Evolutionary conservation across 164 flowering plant genomes (phyloP).

Genomic region (Liquidambar formosana): DNA sequence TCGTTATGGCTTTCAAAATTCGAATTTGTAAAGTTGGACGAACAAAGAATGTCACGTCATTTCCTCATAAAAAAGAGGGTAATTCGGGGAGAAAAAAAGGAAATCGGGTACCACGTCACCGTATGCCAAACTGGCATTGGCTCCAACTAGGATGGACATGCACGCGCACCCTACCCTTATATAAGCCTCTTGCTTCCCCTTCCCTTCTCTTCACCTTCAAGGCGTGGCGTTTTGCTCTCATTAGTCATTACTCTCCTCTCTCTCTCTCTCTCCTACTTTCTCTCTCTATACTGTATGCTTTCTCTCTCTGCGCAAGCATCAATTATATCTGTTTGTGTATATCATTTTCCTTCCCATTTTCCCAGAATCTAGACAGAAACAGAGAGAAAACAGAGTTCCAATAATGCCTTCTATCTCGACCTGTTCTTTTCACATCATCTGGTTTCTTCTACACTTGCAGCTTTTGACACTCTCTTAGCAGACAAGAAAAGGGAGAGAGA

Average conservation of each 20-base stretch:
- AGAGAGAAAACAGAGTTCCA: background rate
- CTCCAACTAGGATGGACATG: slow-evolving; percentile 15
- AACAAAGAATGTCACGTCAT: background rate
- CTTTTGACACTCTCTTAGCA: slow-evolving; percentile 1
- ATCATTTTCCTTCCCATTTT: background rate
- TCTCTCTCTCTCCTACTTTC: slow-evolving; percentile 13
- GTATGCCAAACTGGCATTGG: slow-evolving; percentile 22
- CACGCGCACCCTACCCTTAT: slow-evolving; percentile 33
- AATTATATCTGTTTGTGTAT: background rate
- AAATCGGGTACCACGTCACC: slow-evolving; percentile 12
- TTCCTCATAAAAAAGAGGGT: background rate
- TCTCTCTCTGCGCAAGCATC: background rate
- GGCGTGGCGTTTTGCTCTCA: slow-evolving; percentile 30
- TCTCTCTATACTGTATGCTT: too few species aligned
- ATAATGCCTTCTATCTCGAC: background rate
- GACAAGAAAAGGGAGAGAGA: background rate
- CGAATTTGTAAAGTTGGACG: slow-evolving; percentile 10
- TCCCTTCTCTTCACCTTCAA: slow-evolving; percentile 15
- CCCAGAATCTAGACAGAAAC: background rate
- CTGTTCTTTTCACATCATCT: background rate
- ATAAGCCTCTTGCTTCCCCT: slow-evolving; percentile 12
- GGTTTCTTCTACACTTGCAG: background rate
- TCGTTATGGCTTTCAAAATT: slow-evolving; percentile 23
- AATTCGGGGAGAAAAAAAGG: background rate
- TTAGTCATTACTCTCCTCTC: slow-evolving; percentile 7